Evolutionary conservation across 176 grass and related monocot genomes (phyloP).

Genomic region (Carex cristatella): DNA sequence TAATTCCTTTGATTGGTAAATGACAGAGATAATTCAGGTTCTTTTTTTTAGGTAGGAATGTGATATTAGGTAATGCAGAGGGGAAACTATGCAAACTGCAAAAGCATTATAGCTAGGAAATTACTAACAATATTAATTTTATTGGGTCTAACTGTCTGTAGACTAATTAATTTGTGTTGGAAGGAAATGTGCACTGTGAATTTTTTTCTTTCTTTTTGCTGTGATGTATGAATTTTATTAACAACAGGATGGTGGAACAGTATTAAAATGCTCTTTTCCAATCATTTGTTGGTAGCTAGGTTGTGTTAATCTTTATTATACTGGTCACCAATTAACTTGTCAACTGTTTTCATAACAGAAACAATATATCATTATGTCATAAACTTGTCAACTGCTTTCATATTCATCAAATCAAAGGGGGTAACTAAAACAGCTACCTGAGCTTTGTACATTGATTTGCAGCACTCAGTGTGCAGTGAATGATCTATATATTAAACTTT

Average conservation of each 20-base stretch:
- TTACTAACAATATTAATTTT: no score
- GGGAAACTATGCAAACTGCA: no score
- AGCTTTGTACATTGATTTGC: not conserved
- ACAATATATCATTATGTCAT: not conserved
- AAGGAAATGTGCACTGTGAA: not conserved
- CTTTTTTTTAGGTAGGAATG: no score
- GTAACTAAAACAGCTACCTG: not conserved
- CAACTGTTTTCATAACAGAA: not conserved
- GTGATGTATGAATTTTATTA: not conserved
- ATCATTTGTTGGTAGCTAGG: not conserved
- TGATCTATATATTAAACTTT: not conserved
- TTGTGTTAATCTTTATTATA: not conserved
- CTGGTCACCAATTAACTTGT: not conserved
- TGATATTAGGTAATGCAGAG: no score
- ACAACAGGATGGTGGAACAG: not conserved
- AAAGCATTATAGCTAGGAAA: no score
- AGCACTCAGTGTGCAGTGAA: not conserved
- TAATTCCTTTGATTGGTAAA: not conserved
- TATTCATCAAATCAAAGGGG: not conserved
- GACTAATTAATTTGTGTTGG: not conserved
- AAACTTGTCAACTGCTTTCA: not conserved
- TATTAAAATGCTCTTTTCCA: not conserved
- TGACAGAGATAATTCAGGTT: no score
- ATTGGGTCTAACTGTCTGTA: not conserved
- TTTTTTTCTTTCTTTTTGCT: no score